Conservation (phyloP, 2,329 filamentous ascomycete species). For the Monascus ruber region DNA sequence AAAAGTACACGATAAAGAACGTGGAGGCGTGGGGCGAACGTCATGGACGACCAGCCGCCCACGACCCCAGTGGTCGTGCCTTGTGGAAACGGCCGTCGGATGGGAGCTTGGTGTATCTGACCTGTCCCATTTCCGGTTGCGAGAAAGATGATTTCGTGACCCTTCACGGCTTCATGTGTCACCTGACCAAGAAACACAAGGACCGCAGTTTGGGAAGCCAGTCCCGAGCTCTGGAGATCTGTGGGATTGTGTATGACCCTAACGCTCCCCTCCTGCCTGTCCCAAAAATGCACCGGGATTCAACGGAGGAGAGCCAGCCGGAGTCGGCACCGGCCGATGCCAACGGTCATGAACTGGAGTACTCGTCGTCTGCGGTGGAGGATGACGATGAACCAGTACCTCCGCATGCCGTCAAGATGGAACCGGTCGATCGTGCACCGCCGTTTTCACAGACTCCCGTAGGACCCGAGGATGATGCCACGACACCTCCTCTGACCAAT, state of each 20-base stretch:
- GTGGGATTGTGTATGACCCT: constrained; percentile 27
- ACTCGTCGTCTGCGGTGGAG: constrained; percentile 11
- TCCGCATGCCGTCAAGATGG: constrained; percentile 19
- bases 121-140: constrained; percentile 27
- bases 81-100: constrained; percentile 31
- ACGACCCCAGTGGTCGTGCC: constrained; percentile 26
- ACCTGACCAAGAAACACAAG: constrained; percentile 32
- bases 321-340: constrained; percentile 19
- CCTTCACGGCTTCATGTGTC: constrained; percentile 32
- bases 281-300: constrained; percentile 18
- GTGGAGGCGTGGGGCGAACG: constrained; percentile 32
- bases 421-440: constrained; percentile 13
- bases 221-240: constrained; percentile 28
- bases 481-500: constrained; percentile 5
- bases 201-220: constrained; percentile 30
- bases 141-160: constrained; percentile 31
- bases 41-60: constrained; percentile 29
- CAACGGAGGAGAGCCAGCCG: constrained; percentile 23
- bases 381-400: not conserved
- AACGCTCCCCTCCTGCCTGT: constrained; percentile 25
- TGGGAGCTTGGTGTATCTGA: constrained; percentile 27
- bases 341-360: constrained; percentile 19
- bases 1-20: constrained; percentile 33
- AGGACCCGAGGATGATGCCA: constrained; percentile 7
- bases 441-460: constrained; percentile 5